phyloP scores from a whole-genome alignment of 257 asterid genomes.

The Ocimum tenuiflorum region DNA sequence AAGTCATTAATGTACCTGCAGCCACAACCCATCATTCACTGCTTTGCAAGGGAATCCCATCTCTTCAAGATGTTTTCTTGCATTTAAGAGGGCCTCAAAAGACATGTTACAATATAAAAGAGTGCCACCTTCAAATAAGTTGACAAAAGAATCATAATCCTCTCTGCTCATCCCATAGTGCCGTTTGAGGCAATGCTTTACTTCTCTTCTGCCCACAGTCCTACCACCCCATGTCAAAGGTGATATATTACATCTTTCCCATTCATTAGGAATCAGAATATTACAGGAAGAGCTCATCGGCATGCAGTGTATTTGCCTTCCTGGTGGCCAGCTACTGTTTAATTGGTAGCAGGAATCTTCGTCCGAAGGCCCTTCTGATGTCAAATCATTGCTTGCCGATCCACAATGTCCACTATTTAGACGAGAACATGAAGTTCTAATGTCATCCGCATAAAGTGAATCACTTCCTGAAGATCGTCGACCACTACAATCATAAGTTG shows the following conservation, averaged over 20 bases:
- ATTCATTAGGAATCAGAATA: constrained; percentile 58
- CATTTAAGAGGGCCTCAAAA: constrained; percentile 83
- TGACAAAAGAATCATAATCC: constrained; percentile 77
- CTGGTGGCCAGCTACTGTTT: constrained; percentile 63
- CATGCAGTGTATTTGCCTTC: constrained; percentile 57
- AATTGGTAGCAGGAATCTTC: constrained; percentile 80
- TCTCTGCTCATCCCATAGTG: constrained; percentile 68
- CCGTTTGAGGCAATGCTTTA: constrained; percentile 55
- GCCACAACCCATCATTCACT: constrained; percentile 94
- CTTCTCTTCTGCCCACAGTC: constrained; percentile 75
- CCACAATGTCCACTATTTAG: constrained; percentile 47
- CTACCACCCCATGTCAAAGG: constrained; percentile 95
- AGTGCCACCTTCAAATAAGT: constrained; percentile 81
- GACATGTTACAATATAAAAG: constrained; percentile 89
- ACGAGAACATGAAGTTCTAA: constrained; percentile 51
- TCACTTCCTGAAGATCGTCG: constrained; percentile 41
- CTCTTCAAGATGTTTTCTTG: constrained; percentile 92
- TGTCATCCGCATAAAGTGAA: constrained; percentile 40
- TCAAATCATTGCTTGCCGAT: constrained; percentile 39
- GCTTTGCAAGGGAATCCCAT: constrained; percentile 97
- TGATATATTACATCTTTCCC: constrained; percentile 71
- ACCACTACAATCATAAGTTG: constrained; percentile 36
- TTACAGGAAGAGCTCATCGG: constrained; percentile 55
- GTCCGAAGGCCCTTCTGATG: constrained; percentile 87
- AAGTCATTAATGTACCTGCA: constrained; percentile 55